Evolutionary conservation across 345 rosid species (phyloP).

Genomic region (Aquilaria sinensis): DNA sequence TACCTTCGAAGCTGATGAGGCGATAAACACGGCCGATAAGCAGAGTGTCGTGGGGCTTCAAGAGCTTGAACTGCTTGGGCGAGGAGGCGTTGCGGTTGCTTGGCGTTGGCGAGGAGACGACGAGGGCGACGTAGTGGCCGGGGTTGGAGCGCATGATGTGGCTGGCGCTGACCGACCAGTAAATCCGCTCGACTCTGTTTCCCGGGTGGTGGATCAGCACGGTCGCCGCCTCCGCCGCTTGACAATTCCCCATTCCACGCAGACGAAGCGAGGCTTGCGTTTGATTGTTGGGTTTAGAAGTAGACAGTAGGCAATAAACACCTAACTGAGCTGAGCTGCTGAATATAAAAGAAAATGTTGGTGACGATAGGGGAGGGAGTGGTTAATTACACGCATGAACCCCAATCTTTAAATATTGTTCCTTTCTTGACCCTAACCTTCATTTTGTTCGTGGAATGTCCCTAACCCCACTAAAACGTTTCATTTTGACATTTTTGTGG

Average conservation of each 20-base stretch:
- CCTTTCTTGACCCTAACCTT: too few relatives aligned
- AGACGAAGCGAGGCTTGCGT: background rate
- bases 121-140: conserved; percentile 76
- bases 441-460: too few relatives aligned
- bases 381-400: background rate
- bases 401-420: too few relatives aligned
- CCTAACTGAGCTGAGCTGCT: background rate
- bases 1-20: conserved; percentile 81
- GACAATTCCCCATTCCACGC: conserved; percentile 77
- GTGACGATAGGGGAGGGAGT: too few relatives aligned
- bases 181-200: conserved; percentile 61
- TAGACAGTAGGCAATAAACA: conserved; percentile 2
- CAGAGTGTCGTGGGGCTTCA: conserved; percentile 66
- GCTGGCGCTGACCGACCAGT: conserved; percentile 67
- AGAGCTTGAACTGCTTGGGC: conserved; percentile 76
- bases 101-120: conserved; percentile 40
- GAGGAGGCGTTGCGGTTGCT: conserved; percentile 41
- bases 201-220: conserved; percentile 78
- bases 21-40: conserved; percentile 68
- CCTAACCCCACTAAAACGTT: too few relatives aligned
- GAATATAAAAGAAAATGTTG: conserved; percentile 5
- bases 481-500: too few relatives aligned
- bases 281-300: conserved; percentile 13
- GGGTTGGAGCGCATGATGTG: conserved; percentile 72
- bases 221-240: conserved; percentile 81